Conservation (phyloP, 164 flowering plant species). For the Annona cherimola region DNA sequence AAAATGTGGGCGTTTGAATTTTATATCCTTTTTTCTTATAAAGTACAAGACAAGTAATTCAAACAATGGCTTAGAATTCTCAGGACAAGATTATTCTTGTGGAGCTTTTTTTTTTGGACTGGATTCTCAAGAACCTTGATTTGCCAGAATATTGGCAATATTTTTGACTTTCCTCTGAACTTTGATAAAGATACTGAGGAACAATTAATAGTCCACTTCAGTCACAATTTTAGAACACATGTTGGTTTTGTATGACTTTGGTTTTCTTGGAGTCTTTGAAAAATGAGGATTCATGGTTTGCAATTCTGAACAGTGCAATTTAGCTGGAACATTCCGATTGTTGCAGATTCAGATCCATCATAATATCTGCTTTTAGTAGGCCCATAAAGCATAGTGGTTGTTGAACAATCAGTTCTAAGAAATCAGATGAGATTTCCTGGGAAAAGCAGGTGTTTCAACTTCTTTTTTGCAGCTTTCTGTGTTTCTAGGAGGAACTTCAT, state of each 20-base stretch:
- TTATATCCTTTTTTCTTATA: too few species aligned
- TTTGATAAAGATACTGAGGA: background rate
- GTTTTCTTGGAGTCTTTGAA: too few species aligned
- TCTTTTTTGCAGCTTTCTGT: background rate
- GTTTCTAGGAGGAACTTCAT: background rate
- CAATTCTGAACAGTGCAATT: too few species aligned
- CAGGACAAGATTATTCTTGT: background rate
- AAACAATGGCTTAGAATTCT: background rate
- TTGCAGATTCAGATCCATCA: background rate
- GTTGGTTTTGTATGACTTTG: too few species aligned
- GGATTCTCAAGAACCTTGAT: too few species aligned
- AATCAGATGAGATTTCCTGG: background rate
- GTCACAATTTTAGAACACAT: background rate
- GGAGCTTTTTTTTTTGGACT: background rate
- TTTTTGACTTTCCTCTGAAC: background rate
- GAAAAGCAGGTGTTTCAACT: background rate
- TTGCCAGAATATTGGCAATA: too few species aligned
- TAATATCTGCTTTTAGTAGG: background rate
- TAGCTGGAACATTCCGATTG: too few species aligned
- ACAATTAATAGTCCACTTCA: background rate
- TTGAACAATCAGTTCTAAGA: background rate
- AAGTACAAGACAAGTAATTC: background rate
- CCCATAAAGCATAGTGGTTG: background rate
- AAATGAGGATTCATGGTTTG: too few species aligned
- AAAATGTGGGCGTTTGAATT: background rate